Percentiles rank a stretch among this genome's conserved stretches.
Conservation (phyloP, 495 filamentous ascomycete genomes). For the Hypoxylon crocopeplum region DNA sequence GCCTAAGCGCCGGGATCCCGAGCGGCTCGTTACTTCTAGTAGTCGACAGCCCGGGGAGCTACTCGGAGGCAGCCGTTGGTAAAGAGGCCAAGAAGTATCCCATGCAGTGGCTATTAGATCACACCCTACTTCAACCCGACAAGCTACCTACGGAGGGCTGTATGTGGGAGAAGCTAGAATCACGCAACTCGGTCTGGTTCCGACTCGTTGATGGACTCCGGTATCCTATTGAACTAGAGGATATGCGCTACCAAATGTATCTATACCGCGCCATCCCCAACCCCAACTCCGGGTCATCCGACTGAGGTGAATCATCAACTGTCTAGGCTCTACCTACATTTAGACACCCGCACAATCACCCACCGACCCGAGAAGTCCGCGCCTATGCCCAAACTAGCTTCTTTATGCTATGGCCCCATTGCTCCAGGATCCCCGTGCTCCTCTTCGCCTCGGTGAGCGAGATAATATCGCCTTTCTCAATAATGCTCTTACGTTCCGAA, state of each 20-base stretch:
- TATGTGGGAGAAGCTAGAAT: slow-evolving; percentile 74
- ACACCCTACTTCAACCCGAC: slow-evolving; percentile 65
- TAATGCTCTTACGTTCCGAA: slow-evolving; percentile 44
- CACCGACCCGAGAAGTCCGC: neutral
- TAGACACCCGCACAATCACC: neutral
- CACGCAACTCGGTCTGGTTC: slow-evolving; percentile 85
- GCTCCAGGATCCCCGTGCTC: slow-evolving; percentile 85
- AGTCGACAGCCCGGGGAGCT: slow-evolving; percentile 90
- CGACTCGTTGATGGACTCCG: slow-evolving; percentile 68
- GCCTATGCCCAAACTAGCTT: slow-evolving; percentile 86
- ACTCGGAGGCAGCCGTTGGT: slow-evolving; percentile 77
- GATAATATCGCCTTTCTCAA: slow-evolving; percentile 81
- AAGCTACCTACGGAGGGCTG: slow-evolving; percentile 32
- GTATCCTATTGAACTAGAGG: slow-evolving; percentile 87
- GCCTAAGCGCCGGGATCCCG: slow-evolving; percentile 62
- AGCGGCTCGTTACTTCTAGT: slow-evolving; percentile 76
- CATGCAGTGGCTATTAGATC: slow-evolving; percentile 92
- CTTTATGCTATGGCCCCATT: slow-evolving; percentile 84
- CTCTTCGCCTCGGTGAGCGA: slow-evolving; percentile 82
- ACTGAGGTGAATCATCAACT: neutral
- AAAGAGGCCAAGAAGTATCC: slow-evolving; percentile 75
- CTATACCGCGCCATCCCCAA: slow-evolving; percentile 59
- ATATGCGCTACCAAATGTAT: slow-evolving; percentile 94
- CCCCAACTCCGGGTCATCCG: slow-evolving; percentile 13
- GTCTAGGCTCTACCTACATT: neutral